A percentile compares a stretch with the other conserved stretches of the same genome.
phyloP scores from a whole-genome alignment of 2,329 filamentous ascomycete genomes.

The Fusarium dimerum region DNA sequence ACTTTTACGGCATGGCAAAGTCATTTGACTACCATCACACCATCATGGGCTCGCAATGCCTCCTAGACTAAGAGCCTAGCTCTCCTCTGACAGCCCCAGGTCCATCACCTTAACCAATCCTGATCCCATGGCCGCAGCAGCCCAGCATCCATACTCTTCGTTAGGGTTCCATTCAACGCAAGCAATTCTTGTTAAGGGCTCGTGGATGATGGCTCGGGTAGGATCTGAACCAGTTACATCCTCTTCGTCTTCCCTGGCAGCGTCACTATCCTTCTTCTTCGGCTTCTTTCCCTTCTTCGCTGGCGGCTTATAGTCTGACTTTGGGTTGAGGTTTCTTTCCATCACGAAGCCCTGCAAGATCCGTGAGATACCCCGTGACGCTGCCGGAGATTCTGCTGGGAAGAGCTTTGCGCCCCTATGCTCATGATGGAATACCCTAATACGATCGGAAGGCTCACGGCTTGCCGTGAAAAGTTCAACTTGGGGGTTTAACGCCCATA shows the following conservation, averaged over 20 bases:
- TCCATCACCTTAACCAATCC: slow-evolving; percentile 69
- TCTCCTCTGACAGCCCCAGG: slow-evolving; percentile 51
- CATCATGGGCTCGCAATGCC: slow-evolving; percentile 54
- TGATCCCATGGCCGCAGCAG: slow-evolving; percentile 65
- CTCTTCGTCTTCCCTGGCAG: slow-evolving; percentile 34
- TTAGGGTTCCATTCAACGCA: slow-evolving; percentile 70
- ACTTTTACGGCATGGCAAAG: slow-evolving; percentile 77
- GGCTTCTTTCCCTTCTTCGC: slow-evolving; percentile 38
- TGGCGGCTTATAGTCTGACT: slow-evolving; percentile 41
- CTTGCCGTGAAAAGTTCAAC: slow-evolving; percentile 38
- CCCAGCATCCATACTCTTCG: slow-evolving; percentile 64
- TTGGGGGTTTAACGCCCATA: slow-evolving; percentile 48
- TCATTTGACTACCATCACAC: slow-evolving; percentile 87
- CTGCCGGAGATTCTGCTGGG: slow-evolving; percentile 28
- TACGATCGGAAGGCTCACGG: slow-evolving; percentile 35
- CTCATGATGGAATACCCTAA: slow-evolving; percentile 55
- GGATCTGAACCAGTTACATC: slow-evolving; percentile 38
- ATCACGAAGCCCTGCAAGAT: slow-evolving; percentile 53
- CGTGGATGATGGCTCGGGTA: slow-evolving; percentile 54
- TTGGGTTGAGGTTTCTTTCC: slow-evolving; percentile 51
- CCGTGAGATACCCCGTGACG: slow-evolving; percentile 49
- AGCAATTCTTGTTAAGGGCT: slow-evolving; percentile 64
- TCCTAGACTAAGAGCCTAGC: slow-evolving; percentile 15
- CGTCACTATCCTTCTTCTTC: slow-evolving; percentile 39
- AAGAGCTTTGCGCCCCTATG: slow-evolving; percentile 42